Base-by-base conservation (phyloP, 2,329 filamentous ascomycete genomes). In the Epichloe typhina region DNA sequence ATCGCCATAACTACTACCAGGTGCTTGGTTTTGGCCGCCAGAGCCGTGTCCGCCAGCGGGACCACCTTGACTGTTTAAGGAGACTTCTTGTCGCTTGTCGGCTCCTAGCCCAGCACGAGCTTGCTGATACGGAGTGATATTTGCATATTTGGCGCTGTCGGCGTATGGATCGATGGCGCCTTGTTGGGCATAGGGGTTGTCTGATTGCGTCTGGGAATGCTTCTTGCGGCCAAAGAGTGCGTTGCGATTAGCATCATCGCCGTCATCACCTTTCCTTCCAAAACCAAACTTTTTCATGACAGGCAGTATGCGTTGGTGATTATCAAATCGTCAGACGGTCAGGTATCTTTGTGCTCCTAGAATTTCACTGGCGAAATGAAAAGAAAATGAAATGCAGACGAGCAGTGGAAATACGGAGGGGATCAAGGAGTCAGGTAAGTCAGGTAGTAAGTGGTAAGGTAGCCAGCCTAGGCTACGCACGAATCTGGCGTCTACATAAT, bases 231-330 rank as follows among this genome's bases (percentile, higher is more conserved):
- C 68, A 58, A 80, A 79, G 48, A 79, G 70, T 44, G 75, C 73
- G 56, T 68, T 67, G 51, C 74, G 72, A 56, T 65, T 73, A 50
- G 67, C 61, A 43, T 76, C 71, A 52, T 75, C 75, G 57, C 63
- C 66, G 49, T 75, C 75, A 49, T 73, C 70, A 46, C 63, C 64
- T 61, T 78, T 81, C 66, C 75, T 79, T 55, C 76, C 71, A 56
- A 80, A 74, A 46, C 75, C 74, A 57, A 82, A 80, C 58, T 77
- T 80, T 69, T 74, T 77, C 79, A 83, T 83, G 54, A 13, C 33
- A 36, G 19, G 45, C 37, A 36, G 19, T 39, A 44, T 21, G n/a
- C 26, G 35, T 39, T 21, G 26, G 33, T 17, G 11, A 33, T 21
- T 42, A 21, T 19, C 13, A 23, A 21, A 36, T n/a, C 31, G 38